phyloP scores from a whole-genome alignment of 139 green algal species.

The Zygnema cylindricum region DNA sequence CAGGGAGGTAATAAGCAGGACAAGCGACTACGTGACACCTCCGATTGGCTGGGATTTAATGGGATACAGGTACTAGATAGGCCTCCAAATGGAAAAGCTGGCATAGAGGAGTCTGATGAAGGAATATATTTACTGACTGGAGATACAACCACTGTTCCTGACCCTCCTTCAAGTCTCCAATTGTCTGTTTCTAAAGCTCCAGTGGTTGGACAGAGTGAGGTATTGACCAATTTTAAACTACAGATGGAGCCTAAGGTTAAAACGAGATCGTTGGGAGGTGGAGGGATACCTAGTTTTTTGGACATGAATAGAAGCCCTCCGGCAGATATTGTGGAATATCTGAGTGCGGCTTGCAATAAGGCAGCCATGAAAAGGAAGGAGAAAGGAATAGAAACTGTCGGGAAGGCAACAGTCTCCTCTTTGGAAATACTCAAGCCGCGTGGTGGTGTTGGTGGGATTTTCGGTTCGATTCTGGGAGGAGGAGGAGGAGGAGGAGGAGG shows the following conservation, averaged over 20 bases:
- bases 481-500: too few species aligned
- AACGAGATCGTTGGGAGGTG: not conserved
- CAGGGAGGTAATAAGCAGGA: too few species aligned
- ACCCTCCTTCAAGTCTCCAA: too few species aligned
- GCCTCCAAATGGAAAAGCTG: too few species aligned
- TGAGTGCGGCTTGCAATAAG: conserved; percentile 10
- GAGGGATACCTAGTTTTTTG: not conserved
- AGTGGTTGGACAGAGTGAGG: not conserved
- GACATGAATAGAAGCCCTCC: conserved; percentile 23
- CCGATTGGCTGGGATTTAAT: too few species aligned
- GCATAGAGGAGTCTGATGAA: too few species aligned
- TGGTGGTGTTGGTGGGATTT: not conserved
- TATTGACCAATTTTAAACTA: not conserved
- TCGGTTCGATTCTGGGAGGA: not conserved
- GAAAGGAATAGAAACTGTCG: not conserved
- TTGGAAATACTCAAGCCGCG: not conserved
- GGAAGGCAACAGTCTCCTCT: not conserved
- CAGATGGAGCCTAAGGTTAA: not conserved
- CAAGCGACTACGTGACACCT: too few species aligned
- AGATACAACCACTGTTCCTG: too few species aligned
- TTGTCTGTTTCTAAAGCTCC: not conserved
- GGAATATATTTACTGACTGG: too few species aligned
- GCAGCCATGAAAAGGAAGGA: not conserved
- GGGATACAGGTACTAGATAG: too few species aligned
- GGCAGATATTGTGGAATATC: not conserved